phyloP scores from a whole-genome alignment of 495 filamentous ascomycete species.

The Cercophora sp. region DNA sequence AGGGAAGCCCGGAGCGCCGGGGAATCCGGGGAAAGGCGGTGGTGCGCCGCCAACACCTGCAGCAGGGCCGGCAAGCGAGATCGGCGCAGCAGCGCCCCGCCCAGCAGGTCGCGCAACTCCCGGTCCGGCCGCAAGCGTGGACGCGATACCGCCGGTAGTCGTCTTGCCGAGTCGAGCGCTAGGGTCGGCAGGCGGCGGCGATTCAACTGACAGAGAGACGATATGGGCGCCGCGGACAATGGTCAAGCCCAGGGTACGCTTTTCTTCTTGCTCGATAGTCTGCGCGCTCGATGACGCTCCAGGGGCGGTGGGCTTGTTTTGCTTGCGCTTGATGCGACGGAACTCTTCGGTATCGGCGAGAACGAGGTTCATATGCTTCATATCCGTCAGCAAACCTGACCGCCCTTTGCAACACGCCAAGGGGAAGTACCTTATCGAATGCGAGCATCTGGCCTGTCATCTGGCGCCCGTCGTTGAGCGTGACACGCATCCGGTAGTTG shows the following conservation, averaged over 20 bases:
- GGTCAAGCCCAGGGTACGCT: slow-evolving; percentile 89
- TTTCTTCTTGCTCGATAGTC: slow-evolving; percentile 86
- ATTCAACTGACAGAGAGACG: slow-evolving; percentile 90
- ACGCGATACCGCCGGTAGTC: slow-evolving; percentile 61
- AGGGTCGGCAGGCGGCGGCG: slow-evolving; percentile 92
- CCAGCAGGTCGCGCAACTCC: slow-evolving; percentile 91
- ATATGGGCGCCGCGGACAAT: slow-evolving; percentile 94
- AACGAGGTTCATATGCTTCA: slow-evolving; percentile 99
- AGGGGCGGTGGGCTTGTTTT: slow-evolving; percentile 69
- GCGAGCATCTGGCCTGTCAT: slow-evolving; percentile 97
- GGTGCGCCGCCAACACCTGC: slow-evolving; percentile 82
- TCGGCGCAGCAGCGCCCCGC: slow-evolving; percentile 68
- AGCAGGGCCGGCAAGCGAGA: slow-evolving; percentile 82
- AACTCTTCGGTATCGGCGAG: slow-evolving; percentile 99
- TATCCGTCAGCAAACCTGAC: slow-evolving; percentile 42
- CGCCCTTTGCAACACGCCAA: not conserved
- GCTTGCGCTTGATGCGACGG: slow-evolving; percentile 87
- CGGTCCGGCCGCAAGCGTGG: slow-evolving; percentile 74
- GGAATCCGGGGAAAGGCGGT: slow-evolving; percentile 60
- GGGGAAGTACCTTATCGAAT: slow-evolving; percentile 77
- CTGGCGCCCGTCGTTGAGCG: slow-evolving; percentile 90
- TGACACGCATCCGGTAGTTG: slow-evolving; percentile 98
- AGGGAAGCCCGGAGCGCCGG: slow-evolving; percentile 47
- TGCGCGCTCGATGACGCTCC: slow-evolving; percentile 53
- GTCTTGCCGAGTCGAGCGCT: slow-evolving; percentile 80